Conservation (phyloP, 805 yeast genomes). For the Yarrowia sp. region DNA sequence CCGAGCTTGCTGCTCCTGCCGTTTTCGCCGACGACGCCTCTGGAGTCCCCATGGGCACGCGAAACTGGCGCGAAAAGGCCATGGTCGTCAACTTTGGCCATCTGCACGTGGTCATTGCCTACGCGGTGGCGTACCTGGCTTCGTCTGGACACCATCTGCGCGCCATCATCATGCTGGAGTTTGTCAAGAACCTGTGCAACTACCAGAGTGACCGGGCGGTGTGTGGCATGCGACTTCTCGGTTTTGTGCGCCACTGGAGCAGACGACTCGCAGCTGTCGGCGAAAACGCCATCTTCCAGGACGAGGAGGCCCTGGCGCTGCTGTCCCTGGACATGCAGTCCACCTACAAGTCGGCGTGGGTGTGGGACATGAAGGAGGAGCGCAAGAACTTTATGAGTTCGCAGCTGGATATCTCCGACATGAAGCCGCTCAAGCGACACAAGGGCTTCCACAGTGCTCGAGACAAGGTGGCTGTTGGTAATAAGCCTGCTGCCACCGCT, state of each 20-base stretch:
- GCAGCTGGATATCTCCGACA: conserved; percentile 22
- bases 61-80: conserved; percentile 36
- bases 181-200: conserved; percentile 33
- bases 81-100: conserved; percentile 35
- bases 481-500: conserved; percentile 1
- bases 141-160: conserved; percentile 40
- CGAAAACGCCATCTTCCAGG: conserved; percentile 31
- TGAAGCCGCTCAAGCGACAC: conserved; percentile 26
- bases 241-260: conserved; percentile 39
- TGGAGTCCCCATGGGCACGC: conserved; percentile 26
- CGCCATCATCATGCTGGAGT: conserved; percentile 39
- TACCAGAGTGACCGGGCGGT: conserved; percentile 18
- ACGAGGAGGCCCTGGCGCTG: conserved; percentile 41
- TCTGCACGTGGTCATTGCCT: conserved; percentile 39
- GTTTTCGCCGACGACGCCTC: conserved; percentile 28
- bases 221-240: conserved; percentile 40
- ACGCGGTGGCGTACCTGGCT: conserved; percentile 38
- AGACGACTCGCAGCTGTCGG: conserved; percentile 5
- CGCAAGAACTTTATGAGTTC: conserved; percentile 12
- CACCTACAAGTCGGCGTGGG: conserved; percentile 40
- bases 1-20: conserved; percentile 24
- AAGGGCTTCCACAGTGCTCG: conserved; percentile 8
- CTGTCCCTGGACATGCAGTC: conserved; percentile 41
- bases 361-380: conserved; percentile 39
- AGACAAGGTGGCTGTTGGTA: conserved; percentile 2